A percentile compares a stretch with the other conserved stretches of the same genome.
phyloP scores from a whole-genome alignment of 768 basidiomycete genomes.

The Tulasnella calospora region DNA sequence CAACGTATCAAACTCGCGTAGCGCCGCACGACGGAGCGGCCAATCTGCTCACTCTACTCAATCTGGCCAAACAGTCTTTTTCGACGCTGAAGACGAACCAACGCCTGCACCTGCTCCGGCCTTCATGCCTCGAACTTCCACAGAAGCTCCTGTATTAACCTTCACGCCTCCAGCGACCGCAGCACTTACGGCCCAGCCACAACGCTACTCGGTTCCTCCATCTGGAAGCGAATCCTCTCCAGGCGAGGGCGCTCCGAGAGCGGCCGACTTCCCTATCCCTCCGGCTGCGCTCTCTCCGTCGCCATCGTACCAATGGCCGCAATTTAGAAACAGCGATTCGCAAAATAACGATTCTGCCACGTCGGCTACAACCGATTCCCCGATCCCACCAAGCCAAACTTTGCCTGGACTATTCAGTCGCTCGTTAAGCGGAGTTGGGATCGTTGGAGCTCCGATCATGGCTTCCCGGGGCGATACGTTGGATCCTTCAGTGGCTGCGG shows the following conservation, averaged over 20 bases:
- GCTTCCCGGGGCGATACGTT: background rate
- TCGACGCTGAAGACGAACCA: background rate
- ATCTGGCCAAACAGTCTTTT: background rate
- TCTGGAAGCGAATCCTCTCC: background rate
- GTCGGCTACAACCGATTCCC: background rate
- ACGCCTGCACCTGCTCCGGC: background rate
- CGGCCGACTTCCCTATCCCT: background rate
- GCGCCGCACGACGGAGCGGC: background rate
- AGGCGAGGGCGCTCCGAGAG: background rate
- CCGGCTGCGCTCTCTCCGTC: background rate
- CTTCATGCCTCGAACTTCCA: background rate
- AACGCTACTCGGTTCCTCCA: background rate
- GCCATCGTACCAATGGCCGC: background rate
- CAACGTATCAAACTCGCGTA: background rate
- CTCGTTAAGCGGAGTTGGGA: background rate
- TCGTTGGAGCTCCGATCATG: background rate
- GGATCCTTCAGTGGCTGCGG: background rate
- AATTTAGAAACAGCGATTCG: background rate
- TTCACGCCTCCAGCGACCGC: background rate
- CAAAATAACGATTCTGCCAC: background rate
- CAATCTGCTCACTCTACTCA: background rate
- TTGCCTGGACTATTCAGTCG: background rate
- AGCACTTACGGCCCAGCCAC: background rate
- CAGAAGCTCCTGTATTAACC: background rate
- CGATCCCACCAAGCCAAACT: background rate